Base-by-base conservation (phyloP, 352 stramenopile species). In the Pythium grandisporangium region DNA sequence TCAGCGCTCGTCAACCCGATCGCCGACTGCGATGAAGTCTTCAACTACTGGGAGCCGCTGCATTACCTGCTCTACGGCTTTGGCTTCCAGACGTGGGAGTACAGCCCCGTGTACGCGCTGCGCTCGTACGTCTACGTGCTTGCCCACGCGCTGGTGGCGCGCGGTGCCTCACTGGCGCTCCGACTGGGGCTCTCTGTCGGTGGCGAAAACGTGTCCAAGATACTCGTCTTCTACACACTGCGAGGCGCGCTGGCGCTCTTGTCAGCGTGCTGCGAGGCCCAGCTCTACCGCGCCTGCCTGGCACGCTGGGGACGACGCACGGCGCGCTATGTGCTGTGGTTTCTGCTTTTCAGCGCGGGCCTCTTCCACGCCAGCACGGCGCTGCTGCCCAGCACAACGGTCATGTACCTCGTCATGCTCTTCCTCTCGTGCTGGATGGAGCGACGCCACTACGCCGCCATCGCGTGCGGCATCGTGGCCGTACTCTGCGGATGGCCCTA, bases 1-100 rank as follows among this genome's bases (percentile, higher is more conserved):
- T 68, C 47, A 48, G 79, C 84, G 37, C 51, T 93, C 2, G 24
- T 87, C 30, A 89, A 64, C 38, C 75, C 79, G 29, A 88, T 99
- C 45, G 84, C 82, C 21, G 96, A 99, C 76, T 99, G 96, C 52
- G 96, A 99, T 63, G 96, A 99, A 72, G 96, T 93, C 1, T 99
- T 95, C 63, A 99, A 99, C 75, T 99, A 99, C 68, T 99, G 96
- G 95, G 96, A 99, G 68, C 95, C 94, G 22, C 71, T 99, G n/a
- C 95, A 99, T 65, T 98, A 93, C 45, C 36, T 98, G 33, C 57
- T 98, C n/a, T 96, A 96, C 63, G 75, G 78, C 45, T 87, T 88
- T 40, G 84, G 84, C 19, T 81, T 93, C 49, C 84, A 96, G 61
- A 95, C 84, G 17, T 96, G 84, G 84, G 84, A 96, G 59, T 92